Percentiles rank a stretch among this genome's conserved stretches.
Evolutionary conservation across 164 flowering plant genomes (phyloP).

Genomic region (Nymphaea thermarum): DNA sequence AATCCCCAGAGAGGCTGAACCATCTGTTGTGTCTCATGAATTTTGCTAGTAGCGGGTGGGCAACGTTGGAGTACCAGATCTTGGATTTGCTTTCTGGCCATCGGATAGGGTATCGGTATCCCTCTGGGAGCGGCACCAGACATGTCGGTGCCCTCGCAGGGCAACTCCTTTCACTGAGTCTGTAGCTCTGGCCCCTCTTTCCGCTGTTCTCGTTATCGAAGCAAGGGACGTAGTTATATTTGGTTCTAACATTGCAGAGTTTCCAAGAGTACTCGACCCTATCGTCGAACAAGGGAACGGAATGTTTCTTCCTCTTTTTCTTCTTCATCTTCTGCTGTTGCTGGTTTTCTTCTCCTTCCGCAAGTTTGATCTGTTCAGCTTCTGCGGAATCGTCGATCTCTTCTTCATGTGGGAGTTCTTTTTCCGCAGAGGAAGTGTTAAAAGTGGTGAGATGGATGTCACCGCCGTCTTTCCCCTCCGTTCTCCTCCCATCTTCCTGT

Average conservation of each 20-base stretch:
- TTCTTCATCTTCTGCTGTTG: background rate
- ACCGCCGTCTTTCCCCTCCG: background rate
- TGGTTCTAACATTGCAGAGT: slow-evolving; percentile 64
- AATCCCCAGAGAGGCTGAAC: slow-evolving; percentile 57
- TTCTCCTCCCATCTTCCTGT: background rate
- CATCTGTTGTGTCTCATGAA: slow-evolving; percentile 52
- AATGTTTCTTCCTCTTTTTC: slow-evolving; percentile 34
- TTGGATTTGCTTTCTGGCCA: slow-evolving; percentile 90
- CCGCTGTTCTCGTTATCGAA: slow-evolving; percentile 48
- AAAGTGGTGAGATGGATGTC: background rate
- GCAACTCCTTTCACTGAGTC: slow-evolving; percentile 86
- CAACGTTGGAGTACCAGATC: slow-evolving; percentile 68
- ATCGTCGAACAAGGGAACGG: slow-evolving; percentile 71
- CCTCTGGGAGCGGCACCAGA: slow-evolving; percentile 72
- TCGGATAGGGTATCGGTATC: slow-evolving; percentile 44
- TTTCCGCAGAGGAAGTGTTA: too few relatives aligned
- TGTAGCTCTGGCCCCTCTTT: slow-evolving; percentile 44
- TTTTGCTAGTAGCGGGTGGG: slow-evolving; percentile 79
- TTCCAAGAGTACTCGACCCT: slow-evolving; percentile 67
- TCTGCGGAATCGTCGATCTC: background rate
- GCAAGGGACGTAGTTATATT: slow-evolving; percentile 87
- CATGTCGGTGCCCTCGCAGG: slow-evolving; percentile 65
- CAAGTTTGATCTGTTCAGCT: background rate
- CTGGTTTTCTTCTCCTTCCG: background rate
- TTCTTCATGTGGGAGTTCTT: background rate